Conservation (phyloP, 106 monocot genomes). For the Iris macrosiphon region DNA sequence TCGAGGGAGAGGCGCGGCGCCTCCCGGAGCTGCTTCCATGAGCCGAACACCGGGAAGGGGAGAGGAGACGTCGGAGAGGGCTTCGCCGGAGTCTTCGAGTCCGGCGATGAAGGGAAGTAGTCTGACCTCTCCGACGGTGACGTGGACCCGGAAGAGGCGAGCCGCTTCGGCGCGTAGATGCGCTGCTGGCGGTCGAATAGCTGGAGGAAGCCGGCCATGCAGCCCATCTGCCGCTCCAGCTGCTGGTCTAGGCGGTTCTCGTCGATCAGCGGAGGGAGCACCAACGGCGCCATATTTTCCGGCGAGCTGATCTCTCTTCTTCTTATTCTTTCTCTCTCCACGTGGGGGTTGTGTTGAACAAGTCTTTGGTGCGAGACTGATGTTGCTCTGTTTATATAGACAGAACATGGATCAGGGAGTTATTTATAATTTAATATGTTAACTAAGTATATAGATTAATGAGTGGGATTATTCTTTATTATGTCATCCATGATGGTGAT, state of each 20-base stretch:
- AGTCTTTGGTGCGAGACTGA: too few species aligned
- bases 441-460: too few species aligned
- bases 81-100: slow-evolving; percentile 6
- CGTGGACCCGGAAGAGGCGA: slow-evolving; percentile 49
- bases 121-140: slow-evolving; percentile 74
- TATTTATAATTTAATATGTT: too few species aligned
- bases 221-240: slow-evolving; percentile 76
- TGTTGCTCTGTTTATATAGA: too few species aligned
- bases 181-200: slow-evolving; percentile 81
- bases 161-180: slow-evolving; percentile 27
- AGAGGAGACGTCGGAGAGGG: too few species aligned
- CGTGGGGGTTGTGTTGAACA: too few species aligned
- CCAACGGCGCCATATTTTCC: slow-evolving; percentile 22
- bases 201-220: slow-evolving; percentile 90
- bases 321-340: too few species aligned
- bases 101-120: slow-evolving; percentile 20
- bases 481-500: too few species aligned
- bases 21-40: slow-evolving; percentile 72
- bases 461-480: too few species aligned
- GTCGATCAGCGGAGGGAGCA: neutral
- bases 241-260: slow-evolving; percentile 40
- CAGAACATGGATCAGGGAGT: too few species aligned
- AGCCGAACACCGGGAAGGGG: too few species aligned
- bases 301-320: too few species aligned
- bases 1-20: slow-evolving; percentile 84